Percentiles rank a stretch among this genome's conserved stretches.
Evolutionary conservation across 2,329 filamentous ascomycete genomes (phyloP).

Genomic region (Erysiphe pulchra): DNA sequence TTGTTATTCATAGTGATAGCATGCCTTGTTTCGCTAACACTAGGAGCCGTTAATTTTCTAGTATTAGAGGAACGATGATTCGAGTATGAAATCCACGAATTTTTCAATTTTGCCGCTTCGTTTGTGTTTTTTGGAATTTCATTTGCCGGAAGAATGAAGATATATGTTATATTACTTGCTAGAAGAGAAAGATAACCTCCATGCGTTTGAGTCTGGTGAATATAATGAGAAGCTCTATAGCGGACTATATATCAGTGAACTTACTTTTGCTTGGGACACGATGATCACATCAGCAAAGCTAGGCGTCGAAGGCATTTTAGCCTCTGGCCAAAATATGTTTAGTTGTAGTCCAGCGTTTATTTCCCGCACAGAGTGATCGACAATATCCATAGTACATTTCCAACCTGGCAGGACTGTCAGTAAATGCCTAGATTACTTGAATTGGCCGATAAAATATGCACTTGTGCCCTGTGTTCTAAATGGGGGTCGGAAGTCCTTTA

Average conservation of each 20-base stretch:
- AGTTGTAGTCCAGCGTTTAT: slow-evolving; percentile 19
- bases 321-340: slow-evolving; percentile 30
- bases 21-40: slow-evolving; percentile 13
- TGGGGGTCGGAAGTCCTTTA: slow-evolving; percentile 35
- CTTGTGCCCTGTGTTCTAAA: slow-evolving; percentile 15
- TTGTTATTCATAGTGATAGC: slow-evolving; percentile 22
- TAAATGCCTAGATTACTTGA: not conserved
- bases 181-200: slow-evolving; percentile 18
- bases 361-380: slow-evolving; percentile 25
- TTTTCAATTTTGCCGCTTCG: not conserved
- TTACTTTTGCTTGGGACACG: slow-evolving; percentile 24
- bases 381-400: slow-evolving; percentile 34
- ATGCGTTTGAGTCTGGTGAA: not conserved
- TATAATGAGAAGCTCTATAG: not conserved
- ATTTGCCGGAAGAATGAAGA: slow-evolving; percentile 20
- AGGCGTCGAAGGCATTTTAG: slow-evolving; percentile 21
- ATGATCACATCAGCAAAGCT: slow-evolving; percentile 37
- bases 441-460: not conserved
- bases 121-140: slow-evolving; percentile 14
- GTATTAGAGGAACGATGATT: not conserved
- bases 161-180: slow-evolving; percentile 17
- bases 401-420: slow-evolving; percentile 19
- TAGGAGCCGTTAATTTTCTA: slow-evolving; percentile 1
- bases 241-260: not conserved
- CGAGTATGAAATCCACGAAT: not conserved